Evolutionary conservation across 306 rosid genomes (phyloP).

Genomic region (Castanospermum australe): DNA sequence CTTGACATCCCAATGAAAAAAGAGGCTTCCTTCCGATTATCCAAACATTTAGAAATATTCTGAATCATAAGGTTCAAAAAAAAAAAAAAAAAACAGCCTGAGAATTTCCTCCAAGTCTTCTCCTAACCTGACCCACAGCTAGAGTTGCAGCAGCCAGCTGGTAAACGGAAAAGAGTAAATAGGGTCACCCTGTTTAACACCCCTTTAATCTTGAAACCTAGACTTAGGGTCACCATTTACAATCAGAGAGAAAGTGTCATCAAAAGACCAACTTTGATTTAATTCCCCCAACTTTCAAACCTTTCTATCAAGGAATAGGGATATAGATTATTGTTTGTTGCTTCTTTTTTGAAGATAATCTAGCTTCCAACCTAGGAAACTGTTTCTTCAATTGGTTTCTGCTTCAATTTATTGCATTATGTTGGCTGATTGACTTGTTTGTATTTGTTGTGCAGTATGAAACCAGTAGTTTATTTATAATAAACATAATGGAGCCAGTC

Average conservation of each 20-base stretch:
- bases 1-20: not conserved
- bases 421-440: conserved; percentile 32
- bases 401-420: conserved; percentile 19
- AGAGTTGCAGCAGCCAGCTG: not conserved
- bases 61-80: not conserved
- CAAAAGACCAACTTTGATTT: conserved; percentile 2
- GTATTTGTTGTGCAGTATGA: conserved; percentile 78
- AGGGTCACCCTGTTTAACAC: not conserved
- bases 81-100: not conserved
- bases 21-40: not conserved
- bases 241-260: not conserved
- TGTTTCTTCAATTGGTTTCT: not conserved
- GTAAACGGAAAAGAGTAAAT: not conserved
- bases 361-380: not conserved
- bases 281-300: not conserved
- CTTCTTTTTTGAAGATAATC: conserved; percentile 2
- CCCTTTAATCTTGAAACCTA: not conserved
- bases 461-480: conserved; percentile 84
- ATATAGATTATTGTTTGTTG: not conserved
- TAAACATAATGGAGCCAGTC: conserved; percentile 89
- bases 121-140: not conserved
- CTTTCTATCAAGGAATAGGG: not conserved
- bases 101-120: too few species aligned
- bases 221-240: conserved; percentile 11
- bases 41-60: not conserved